Evolutionary conservation across 352 stramenopile genomes (phyloP).

Genomic region (Plasmopara halstedii): DNA sequence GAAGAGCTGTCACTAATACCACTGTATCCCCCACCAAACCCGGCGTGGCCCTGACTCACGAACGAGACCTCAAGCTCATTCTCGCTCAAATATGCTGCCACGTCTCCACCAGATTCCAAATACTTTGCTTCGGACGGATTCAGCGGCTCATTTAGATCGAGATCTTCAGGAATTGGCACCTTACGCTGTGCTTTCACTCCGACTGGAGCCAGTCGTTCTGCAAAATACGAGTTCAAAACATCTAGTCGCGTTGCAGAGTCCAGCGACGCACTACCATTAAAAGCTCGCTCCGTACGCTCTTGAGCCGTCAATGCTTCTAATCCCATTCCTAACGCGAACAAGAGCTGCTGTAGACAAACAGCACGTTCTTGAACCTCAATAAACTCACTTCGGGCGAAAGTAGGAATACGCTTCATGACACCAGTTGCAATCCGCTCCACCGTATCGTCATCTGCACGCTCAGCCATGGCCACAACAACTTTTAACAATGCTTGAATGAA

Average conservation of each 20-base stretch:
- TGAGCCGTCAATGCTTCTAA: slow-evolving; percentile 45
- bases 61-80: slow-evolving; percentile 81
- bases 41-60: slow-evolving; percentile 40
- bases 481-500: slow-evolving; percentile 94
- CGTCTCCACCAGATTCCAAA: slow-evolving; percentile 62
- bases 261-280: slow-evolving; percentile 44
- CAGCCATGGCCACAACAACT: slow-evolving; percentile 69
- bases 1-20: slow-evolving; percentile 34
- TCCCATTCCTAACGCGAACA: slow-evolving; percentile 55
- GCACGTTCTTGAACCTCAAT: slow-evolving; percentile 95
- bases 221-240: slow-evolving; percentile 70
- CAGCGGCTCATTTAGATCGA: slow-evolving; percentile 59
- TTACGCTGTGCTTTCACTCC: slow-evolving; percentile 88
- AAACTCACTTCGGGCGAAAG: slow-evolving; percentile 88
- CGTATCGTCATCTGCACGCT: slow-evolving; percentile 63
- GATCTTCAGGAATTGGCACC: slow-evolving; percentile 81
- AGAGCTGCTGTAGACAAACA: slow-evolving; percentile 73
- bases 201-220: slow-evolving; percentile 81
- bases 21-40: slow-evolving; percentile 23
- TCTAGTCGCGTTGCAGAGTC: slow-evolving; percentile 38
- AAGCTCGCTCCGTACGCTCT: slow-evolving; percentile 56
- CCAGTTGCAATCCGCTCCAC: slow-evolving; percentile 82
- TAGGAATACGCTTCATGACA: slow-evolving; percentile 73
- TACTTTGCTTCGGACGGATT: slow-evolving; percentile 58
- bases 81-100: slow-evolving; percentile 50